Base-by-base conservation (phyloP, 371 early-diverging fungal species). In the Saksenaea oblongispora region DNA sequence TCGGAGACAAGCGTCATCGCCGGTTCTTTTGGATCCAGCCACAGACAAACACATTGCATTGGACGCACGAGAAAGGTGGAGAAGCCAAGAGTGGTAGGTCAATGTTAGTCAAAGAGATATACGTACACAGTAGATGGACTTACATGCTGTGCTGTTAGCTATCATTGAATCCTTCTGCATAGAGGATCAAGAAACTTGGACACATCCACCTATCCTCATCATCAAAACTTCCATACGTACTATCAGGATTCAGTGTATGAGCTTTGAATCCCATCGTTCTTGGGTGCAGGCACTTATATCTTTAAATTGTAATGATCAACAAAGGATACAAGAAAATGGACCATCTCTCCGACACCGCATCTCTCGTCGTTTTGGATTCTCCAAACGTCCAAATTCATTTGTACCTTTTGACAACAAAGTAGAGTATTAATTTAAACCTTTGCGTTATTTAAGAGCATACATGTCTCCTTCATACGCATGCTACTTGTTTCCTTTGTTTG, bases 21-120 rank as follows among this genome's bases (percentile, higher is more conserved):
- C 59, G 59, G 13, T 55, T 54, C 36, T 59, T 55, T 17, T 65
- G 65, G 65, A 51, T 65, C 9, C 56, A 59, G 26, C 60, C 65
- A 17, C 17, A 28, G 15, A 56, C 37, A 1, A 63, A 35, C 1
- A 56, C 27, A 5, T 13, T 65, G 13, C 59, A 59, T 26, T 65
- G 65, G 65, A 59, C 54, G 34, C 47, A 11, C n/a, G 47, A 47
- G 9, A 31, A 42, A n/a, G 34, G 60, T 8, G 55, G 37, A 28
- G 37, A 37, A 42, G 17, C 27, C 1, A 53, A 54, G 10, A 54
- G 37, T 31, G 55, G 64, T 41, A 36, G 22, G n/a, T 34, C 14
- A 34, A 17, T 57, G 1, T 0, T 34, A 15, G 28, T n/a, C n/a
- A n/a, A n/a, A n/a, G n/a, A n/a, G 13, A 37, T 37, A 37, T 1